A percentile compares a stretch with the other conserved stretches of the same genome.
Evolutionary conservation across 306 rosid genomes (phyloP).

Genomic region (Quercus robur): DNA sequence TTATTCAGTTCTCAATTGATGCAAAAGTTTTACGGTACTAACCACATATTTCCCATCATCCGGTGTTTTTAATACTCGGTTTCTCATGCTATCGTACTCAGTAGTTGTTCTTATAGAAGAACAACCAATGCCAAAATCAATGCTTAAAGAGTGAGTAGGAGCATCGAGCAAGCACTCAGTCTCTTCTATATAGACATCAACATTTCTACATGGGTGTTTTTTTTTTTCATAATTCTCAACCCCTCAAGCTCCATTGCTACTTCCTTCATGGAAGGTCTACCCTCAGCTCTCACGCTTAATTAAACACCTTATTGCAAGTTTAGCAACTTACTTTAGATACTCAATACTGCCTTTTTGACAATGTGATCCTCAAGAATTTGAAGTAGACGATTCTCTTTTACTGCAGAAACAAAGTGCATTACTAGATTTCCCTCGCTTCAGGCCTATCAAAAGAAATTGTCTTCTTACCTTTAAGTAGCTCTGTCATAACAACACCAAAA

Average conservation of each 20-base stretch:
- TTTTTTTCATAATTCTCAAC: not conserved
- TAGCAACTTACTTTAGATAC: conserved; percentile 15
- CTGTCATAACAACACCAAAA: too few species aligned
- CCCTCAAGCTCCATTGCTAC: conserved; percentile 37
- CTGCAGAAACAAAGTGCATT: conserved; percentile 2
- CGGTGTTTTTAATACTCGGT: too few species aligned
- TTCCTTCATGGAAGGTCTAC: conserved; percentile 43
- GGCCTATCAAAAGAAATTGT: not conserved
- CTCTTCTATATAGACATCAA: conserved; percentile 1
- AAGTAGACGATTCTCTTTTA: conserved; percentile 15
- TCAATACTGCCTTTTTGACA: conserved; percentile 13
- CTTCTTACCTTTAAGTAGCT: too few species aligned
- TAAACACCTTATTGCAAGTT: conserved; percentile 26
- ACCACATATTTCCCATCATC: too few species aligned
- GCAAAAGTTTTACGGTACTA: too few species aligned
- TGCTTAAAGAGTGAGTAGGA: not conserved
- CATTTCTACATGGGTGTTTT: conserved; percentile 6
- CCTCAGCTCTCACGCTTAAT: conserved; percentile 33
- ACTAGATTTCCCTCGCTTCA: conserved; percentile 15
- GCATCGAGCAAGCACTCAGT: not conserved
- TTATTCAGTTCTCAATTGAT: too few species aligned
- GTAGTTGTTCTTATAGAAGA: too few species aligned
- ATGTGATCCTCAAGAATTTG: conserved; percentile 28
- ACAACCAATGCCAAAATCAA: too few species aligned
- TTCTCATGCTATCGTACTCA: too few species aligned